Evolutionary conservation across 805 yeast genomes (phyloP).

Genomic region (Candida insectorum): DNA sequence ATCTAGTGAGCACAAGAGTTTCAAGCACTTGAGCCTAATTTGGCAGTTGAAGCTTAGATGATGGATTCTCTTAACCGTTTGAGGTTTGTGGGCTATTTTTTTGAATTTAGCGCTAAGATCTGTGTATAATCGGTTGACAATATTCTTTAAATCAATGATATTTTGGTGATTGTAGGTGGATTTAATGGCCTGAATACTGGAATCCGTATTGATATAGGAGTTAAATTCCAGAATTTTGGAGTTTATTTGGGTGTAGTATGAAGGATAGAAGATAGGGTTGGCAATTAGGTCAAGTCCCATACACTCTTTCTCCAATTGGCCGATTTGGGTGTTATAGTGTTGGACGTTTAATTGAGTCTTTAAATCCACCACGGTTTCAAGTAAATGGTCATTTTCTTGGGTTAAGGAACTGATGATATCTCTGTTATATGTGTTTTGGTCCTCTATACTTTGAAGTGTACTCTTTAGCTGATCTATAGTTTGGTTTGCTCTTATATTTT

Average conservation of each 20-base stretch:
- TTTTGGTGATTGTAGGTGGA: conserved; percentile 9
- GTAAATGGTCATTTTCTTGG: neutral
- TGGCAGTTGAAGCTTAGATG: conserved; percentile 10
- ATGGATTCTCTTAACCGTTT: conserved; percentile 2
- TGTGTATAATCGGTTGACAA: conserved; percentile 8
- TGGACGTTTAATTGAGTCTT: conserved; percentile 7
- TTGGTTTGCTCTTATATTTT: conserved; percentile 1
- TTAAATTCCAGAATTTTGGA: conserved; percentile 9
- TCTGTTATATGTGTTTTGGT: neutral
- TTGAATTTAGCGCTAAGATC: conserved; percentile 8
- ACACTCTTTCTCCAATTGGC: conserved; percentile 6
- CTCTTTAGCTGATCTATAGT: neutral
- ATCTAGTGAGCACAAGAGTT: conserved; percentile 9
- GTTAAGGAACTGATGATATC: neutral
- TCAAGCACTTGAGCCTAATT: conserved; percentile 8
- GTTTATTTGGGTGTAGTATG: conserved; percentile 8
- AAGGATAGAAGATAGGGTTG: conserved; percentile 5
- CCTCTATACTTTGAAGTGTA: neutral
- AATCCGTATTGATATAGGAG: conserved; percentile 7
- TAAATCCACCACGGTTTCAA: conserved; percentile 1
- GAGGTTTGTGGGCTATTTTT: conserved; percentile 3
- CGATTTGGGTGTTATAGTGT: conserved; percentile 5
- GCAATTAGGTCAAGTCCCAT: conserved; percentile 2
- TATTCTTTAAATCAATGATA: conserved; percentile 8
- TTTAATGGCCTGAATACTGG: conserved; percentile 5